phyloP scores from a whole-genome alignment of 345 rosid species.

The Physaria fendleri region DNA sequence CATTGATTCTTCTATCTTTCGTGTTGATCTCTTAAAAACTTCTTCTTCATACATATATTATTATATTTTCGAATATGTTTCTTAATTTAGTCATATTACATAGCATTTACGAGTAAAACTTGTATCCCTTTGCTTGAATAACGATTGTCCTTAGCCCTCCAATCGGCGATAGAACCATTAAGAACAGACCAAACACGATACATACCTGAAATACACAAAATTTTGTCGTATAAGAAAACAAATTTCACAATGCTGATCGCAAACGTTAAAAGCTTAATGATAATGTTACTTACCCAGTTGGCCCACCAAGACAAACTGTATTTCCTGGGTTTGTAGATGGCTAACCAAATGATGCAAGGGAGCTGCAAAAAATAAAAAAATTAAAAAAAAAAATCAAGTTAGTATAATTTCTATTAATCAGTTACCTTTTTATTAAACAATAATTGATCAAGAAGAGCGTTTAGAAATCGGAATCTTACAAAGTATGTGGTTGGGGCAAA shows the following conservation, averaged over 20 bases:
- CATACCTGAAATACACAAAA: slow-evolving; percentile 47
- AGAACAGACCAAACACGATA: slow-evolving; percentile 46
- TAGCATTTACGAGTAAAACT: slow-evolving; percentile 49
- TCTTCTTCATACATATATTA: slow-evolving; percentile 4
- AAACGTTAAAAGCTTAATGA: neutral
- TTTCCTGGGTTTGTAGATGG: slow-evolving; percentile 60
- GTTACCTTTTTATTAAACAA: neutral
- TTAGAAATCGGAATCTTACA: slow-evolving; percentile 33
- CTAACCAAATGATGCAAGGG: slow-evolving; percentile 75
- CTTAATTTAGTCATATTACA: neutral
- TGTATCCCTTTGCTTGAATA: slow-evolving; percentile 41
- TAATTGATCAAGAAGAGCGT: neutral
- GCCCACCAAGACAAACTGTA: slow-evolving; percentile 61
- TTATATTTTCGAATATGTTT: slow-evolving; percentile 1
- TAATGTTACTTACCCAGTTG: slow-evolving; percentile 50
- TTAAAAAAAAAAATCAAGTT: neutral
- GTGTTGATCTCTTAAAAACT: neutral
- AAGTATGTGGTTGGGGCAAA: slow-evolving; percentile 81
- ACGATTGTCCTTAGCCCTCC: slow-evolving; percentile 78
- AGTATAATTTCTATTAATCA: neutral
- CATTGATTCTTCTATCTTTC: slow-evolving; percentile 4
- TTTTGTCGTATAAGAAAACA: neutral
- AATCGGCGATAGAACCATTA: slow-evolving; percentile 68
- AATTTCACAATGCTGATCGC: neutral
- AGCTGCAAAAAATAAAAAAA: slow-evolving; percentile 38